Conservation (phyloP, 805 yeast genomes). For the Pichia rugopelliculosa region DNA sequence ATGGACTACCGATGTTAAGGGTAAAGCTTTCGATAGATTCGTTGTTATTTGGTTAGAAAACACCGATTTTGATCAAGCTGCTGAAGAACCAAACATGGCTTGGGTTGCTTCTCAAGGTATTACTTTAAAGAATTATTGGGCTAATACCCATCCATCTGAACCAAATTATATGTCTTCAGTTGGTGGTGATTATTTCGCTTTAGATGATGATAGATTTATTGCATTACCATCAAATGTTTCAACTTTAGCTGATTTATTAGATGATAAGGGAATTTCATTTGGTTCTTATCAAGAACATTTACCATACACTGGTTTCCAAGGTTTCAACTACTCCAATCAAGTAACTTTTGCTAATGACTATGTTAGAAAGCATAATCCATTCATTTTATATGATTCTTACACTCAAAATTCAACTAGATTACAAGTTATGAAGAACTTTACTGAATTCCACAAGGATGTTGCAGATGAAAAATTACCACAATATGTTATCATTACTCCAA, state of each 20-base stretch:
- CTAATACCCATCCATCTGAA: constrained; percentile 46
- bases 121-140: constrained; percentile 43
- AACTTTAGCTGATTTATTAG: constrained; percentile 40
- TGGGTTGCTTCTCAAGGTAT: constrained; percentile 39
- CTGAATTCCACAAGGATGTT: constrained; percentile 36
- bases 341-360: constrained; percentile 38
- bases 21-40: constrained; percentile 34
- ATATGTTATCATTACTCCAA: constrained; percentile 47
- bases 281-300: constrained; percentile 46
- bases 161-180: constrained; percentile 46
- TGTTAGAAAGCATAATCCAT: constrained; percentile 47
- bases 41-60: constrained; percentile 43
- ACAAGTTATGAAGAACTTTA: constrained; percentile 41
- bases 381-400: constrained; percentile 36
- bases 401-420: constrained; percentile 30
- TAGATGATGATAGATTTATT: constrained; percentile 39
- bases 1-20: constrained; percentile 31
- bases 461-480: constrained; percentile 38
- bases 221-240: constrained; percentile 40
- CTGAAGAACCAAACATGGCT: constrained; percentile 35
- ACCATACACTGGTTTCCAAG: constrained; percentile 47
- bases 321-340: constrained; percentile 39
- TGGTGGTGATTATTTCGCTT: constrained; percentile 45
- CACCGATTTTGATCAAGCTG: constrained; percentile 46
- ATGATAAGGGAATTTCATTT: constrained; percentile 41